Evolutionary conservation across 2,329 filamentous ascomycete species (phyloP), one percentile per base, ranked within the genome.

Genomic region (Pyrenochaeta sp.): DNA sequence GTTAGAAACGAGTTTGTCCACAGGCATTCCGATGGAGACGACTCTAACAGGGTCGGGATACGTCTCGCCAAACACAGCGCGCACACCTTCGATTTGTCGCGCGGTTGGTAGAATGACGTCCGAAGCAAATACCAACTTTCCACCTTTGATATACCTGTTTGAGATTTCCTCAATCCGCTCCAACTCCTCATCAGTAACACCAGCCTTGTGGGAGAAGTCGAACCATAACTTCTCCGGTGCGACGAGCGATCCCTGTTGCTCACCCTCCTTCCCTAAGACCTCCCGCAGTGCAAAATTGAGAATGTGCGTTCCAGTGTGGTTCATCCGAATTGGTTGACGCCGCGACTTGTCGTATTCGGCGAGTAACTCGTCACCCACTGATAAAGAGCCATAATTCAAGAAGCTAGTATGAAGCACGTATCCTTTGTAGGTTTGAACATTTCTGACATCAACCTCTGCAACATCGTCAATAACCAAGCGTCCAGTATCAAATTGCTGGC

Each of bases 1-100:
- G 64, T 96, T 88, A 56, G 88, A 85, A 27, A 98, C 86, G 60
- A 99, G 88, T 61, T 92, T 89, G 56, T 97, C 93, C 44, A 99
- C 86, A 32, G 95, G 90, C 50, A 94, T 91, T 51, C 95, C 95
- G 22, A 99, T 90, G 13, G 92, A 97, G 39, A 99, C 94, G 5
- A 99, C 95, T 44, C 95, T 91, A 15, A 99, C 95, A 0, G 95
- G 95, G 77, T 99, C 93, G 1, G 95, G 95, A 74, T 99, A 99
- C 0, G 93, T 98, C 82, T 99, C 95, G 68, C 95, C 95, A 69
- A 99, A 99, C 52, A 99, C 94, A 61, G 95, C 95, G 68, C 95
- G 91, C 22, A 98, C 90, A 50, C 95, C 94, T 56, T 91, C 85
- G 68, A 99, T 98, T 71, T 93, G 84, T 51, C 89, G 87, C 4